Evolutionary conservation across 2,329 filamentous ascomycete species (phyloP), one percentile per base, ranked within the genome.

Genomic region (Sclerotinia nivalis): DNA sequence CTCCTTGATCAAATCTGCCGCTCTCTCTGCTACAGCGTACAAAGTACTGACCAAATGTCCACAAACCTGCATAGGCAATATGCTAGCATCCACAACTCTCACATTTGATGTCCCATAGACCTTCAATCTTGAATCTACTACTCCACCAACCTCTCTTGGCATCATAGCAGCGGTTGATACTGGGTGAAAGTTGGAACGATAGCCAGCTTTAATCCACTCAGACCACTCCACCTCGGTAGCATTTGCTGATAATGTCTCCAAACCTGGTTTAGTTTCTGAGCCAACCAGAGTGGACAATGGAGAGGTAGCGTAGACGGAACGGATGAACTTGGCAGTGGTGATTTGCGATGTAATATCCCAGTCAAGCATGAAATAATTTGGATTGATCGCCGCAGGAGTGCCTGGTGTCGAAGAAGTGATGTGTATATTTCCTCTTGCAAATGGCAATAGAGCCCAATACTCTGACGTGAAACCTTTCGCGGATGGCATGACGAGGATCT

Each of bases 341-440:
- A 58, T 25, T 43, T 69, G 66, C 2, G 55, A 58, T 13, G 34
- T 43, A 6, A 64, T 34, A 43, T 69, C 66, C 28, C 47, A 69
- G 34, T 69, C 66, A 18, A 69, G 10, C 47, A 64, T 64, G 56
- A 34, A 69, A 78, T 82, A 87, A 25, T 81, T 82, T 2, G 84
- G 83, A 70, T 88, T 82, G 75, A 87, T 86, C 13, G 81, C 77
- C 0, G 83, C 81, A 12, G 77, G 72, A 2, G 80, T 79, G 7
- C 76, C 74, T 13, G 80, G 73, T 31, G 82, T 78, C 0, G 79
- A 66, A 2, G 79, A 79, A 6, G 76, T 75, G 72, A 89, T 86
- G 78, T 89, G 87, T 60, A 86, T 83, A 50, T 81, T 81, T 2
- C 87, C 87, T 0, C 86, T 83, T 2, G 84, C 85, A 75, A 87